Conservation (phyloP, 768 basidiomycete genomes). For the Termitomyces heimii region DNA sequence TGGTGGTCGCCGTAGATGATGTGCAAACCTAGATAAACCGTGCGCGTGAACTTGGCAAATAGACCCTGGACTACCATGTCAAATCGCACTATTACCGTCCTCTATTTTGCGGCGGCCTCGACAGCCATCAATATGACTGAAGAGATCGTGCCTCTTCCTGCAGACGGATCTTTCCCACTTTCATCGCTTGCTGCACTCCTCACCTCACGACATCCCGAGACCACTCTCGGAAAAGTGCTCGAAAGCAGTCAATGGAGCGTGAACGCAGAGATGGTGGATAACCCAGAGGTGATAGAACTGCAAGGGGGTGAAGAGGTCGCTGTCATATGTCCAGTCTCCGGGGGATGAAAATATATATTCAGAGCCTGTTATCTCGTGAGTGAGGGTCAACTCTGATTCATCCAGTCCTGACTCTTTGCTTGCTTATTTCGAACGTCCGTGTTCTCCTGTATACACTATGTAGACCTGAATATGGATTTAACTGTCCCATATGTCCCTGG, state of each 20-base stretch:
- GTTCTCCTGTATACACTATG: not conserved
- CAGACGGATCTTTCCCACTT: constrained; percentile 36
- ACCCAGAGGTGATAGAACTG: constrained; percentile 40
- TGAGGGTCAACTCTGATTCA: not conserved
- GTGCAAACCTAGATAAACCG: not conserved
- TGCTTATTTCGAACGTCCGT: not conserved
- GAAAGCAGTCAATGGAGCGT: constrained; percentile 71
- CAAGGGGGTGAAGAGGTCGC: constrained; percentile 74
- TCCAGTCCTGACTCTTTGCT: not conserved
- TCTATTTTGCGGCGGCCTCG: constrained; percentile 61
- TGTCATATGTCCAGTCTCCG: constrained; percentile 78
- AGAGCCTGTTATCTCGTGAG: not conserved
- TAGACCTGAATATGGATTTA: not conserved
- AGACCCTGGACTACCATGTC: constrained; percentile 15
- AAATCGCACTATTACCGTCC: constrained; percentile 33
- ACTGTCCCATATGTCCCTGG: not conserved
- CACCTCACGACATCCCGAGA: constrained; percentile 46
- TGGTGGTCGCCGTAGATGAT: not conserved
- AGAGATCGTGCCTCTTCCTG: constrained; percentile 47
- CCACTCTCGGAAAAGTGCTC: constrained; percentile 47
- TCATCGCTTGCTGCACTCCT: constrained; percentile 46
- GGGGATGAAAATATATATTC: constrained; percentile 44
- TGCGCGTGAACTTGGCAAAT: not conserved
- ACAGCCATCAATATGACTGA: constrained; percentile 57
- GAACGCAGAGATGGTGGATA: constrained; percentile 72